These are phyloP conservation scores for Suillus paluster DNA, from an alignment of 768 basidiomycete species.

Conservation along the genomic window DNA sequence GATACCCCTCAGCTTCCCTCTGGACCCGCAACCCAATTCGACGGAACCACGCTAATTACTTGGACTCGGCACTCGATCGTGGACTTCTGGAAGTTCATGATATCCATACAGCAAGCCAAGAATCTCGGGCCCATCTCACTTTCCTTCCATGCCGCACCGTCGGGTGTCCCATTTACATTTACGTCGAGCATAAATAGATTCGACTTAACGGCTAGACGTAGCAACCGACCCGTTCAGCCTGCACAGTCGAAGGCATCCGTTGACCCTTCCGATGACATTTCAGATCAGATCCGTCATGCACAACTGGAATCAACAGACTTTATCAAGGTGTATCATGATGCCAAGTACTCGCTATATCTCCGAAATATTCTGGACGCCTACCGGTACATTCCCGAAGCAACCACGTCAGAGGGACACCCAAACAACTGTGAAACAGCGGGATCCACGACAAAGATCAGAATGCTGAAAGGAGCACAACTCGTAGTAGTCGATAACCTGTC, in stretches of 20 bases:
- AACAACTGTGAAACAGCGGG: neutral
- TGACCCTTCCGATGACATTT: slow-evolving; percentile 14
- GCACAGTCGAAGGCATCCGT: slow-evolving; percentile 18
- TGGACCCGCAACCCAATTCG: slow-evolving; percentile 15
- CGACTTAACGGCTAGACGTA: slow-evolving; percentile 27
- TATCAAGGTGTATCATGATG: slow-evolving; percentile 66
- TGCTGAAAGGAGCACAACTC: slow-evolving; percentile 53
- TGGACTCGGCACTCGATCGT: slow-evolving; percentile 52
- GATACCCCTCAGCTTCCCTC: slow-evolving; percentile 24
- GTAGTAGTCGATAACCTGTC: slow-evolving; percentile 53
- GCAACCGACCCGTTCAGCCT: slow-evolving; percentile 25
- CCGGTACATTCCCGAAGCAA: slow-evolving; percentile 34
- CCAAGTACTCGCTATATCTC: slow-evolving; percentile 48
- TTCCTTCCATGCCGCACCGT: slow-evolving; percentile 46
- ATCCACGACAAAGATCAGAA: slow-evolving; percentile 41
- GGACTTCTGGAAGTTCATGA: slow-evolving; percentile 56
- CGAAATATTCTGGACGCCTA: slow-evolving; percentile 58
- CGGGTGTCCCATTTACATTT: slow-evolving; percentile 14
- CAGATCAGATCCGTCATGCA: slow-evolving; percentile 20
- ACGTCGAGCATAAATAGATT: slow-evolving; percentile 18
- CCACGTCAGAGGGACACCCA: neutral
- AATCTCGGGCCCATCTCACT: slow-evolving; percentile 52
- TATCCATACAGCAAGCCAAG: slow-evolving; percentile 40
- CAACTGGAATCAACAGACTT: slow-evolving; percentile 46
- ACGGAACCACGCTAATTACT: slow-evolving; percentile 34